phyloP scores from a whole-genome alignment of 2,329 filamentous ascomycete species.

The Apiospora aurea region DNA sequence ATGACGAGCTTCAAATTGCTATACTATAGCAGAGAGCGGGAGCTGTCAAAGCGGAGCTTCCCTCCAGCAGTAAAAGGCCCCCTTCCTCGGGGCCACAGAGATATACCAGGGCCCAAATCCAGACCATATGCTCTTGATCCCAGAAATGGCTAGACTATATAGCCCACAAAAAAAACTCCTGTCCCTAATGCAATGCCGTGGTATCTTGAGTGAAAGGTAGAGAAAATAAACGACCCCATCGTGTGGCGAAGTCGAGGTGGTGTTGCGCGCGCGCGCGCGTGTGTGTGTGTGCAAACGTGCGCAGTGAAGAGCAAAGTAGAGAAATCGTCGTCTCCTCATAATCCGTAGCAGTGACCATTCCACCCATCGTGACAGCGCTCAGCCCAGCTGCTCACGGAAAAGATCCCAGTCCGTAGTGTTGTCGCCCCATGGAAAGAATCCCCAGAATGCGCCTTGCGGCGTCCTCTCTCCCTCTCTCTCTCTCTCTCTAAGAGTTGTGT shows the following conservation, averaged over 20 bases:
- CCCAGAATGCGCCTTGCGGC: constrained; percentile 42
- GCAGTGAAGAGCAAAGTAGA: constrained; percentile 34
- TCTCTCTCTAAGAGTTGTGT: constrained; percentile 37
- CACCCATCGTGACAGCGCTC: constrained; percentile 34
- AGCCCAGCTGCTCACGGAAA: constrained; percentile 33
- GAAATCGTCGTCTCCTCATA: constrained; percentile 39
- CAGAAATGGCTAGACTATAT: constrained; percentile 28
- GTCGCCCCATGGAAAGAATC: neutral
- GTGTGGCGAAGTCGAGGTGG: constrained; percentile 27
- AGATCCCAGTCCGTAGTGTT: constrained; percentile 32
- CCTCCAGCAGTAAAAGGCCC: constrained; percentile 11
- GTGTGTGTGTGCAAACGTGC: neutral
- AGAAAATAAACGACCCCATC: constrained; percentile 31
- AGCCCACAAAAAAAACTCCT: constrained; percentile 33
- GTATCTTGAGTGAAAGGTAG: constrained; percentile 37
- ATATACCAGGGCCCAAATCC: constrained; percentile 30
- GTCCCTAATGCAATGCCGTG: constrained; percentile 40
- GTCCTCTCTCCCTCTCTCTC: constrained; percentile 39
- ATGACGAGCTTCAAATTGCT: constrained; percentile 14
- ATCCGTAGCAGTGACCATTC: constrained; percentile 37
- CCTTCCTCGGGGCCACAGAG: constrained; percentile 5
- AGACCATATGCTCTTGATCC: constrained; percentile 33
- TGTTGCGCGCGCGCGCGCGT: neutral
- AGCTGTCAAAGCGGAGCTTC: constrained; percentile 30
- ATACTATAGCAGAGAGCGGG: constrained; percentile 21